Evolutionary conservation across 352 stramenopile genomes (phyloP).

Genomic region (Phytophthora pseudosyringae): DNA sequence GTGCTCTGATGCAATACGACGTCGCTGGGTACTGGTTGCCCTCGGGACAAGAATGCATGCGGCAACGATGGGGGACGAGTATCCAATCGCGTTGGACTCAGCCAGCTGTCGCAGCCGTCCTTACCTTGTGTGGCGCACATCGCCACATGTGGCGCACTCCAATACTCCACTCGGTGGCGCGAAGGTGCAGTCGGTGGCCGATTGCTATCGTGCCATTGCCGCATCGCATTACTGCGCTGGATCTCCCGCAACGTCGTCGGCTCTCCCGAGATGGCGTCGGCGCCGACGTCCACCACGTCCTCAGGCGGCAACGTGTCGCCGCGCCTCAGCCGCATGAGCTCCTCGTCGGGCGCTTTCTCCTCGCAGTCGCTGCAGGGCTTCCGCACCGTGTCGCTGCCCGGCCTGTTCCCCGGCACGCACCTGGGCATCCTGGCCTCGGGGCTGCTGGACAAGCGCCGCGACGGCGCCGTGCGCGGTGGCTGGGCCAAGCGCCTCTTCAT

Average conservation of each 20-base stretch:
- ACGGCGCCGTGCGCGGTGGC: constrained; percentile 81
- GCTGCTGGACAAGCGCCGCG: constrained; percentile 80
- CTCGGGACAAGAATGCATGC: background rate
- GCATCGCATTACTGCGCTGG: constrained; percentile 10
- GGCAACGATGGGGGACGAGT: constrained; percentile 2
- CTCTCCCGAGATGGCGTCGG: constrained; percentile 38
- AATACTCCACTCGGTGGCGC: background rate
- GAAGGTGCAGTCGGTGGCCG: too few species aligned
- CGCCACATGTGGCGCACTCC: constrained; percentile 10
- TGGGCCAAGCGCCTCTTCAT: constrained; percentile 87
- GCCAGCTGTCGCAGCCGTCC: constrained; percentile 18
- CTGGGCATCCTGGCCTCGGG: constrained; percentile 81
- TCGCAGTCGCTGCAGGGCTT: constrained; percentile 67
- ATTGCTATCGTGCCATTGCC: constrained; percentile 22
- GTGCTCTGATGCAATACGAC: too few species aligned
- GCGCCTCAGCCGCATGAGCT: constrained; percentile 69
- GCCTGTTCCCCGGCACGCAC: constrained; percentile 73
- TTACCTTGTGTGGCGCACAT: constrained; percentile 9
- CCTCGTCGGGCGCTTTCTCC: constrained; percentile 55
- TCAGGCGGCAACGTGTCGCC: constrained; percentile 32
- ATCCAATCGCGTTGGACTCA: constrained; percentile 26
- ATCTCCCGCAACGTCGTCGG: constrained; percentile 9
- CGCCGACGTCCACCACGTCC: constrained; percentile 40
- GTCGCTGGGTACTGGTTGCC: background rate
- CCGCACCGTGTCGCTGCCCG: constrained; percentile 75